Conservation (phyloP, 2,329 filamentous ascomycete species). For the Penicillium sp. region DNA sequence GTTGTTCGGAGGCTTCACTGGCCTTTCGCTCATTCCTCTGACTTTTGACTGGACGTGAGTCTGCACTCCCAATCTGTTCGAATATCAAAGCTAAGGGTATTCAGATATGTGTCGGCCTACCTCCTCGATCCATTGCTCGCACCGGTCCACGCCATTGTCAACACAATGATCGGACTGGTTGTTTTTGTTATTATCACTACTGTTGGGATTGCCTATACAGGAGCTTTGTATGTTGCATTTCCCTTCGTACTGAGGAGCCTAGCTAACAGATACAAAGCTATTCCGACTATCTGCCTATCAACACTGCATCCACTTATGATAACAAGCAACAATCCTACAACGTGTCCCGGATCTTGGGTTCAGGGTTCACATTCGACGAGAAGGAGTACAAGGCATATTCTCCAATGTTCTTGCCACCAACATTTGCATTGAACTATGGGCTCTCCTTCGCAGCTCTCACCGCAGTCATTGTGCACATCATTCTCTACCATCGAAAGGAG, state of each 20-base stretch:
- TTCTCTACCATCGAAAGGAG: constrained; percentile 54
- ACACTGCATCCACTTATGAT: constrained; percentile 10
- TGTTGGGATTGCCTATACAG: constrained; percentile 10
- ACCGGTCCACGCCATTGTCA: constrained; percentile 41
- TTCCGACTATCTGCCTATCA: constrained; percentile 14
- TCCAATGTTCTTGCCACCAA: constrained; percentile 52
- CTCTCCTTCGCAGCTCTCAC: constrained; percentile 58
- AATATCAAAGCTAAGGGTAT: too few relatives aligned
- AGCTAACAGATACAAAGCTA: too few relatives aligned
- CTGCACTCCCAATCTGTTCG: too few relatives aligned
- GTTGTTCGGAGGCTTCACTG: constrained; percentile 62
- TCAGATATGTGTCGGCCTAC: constrained; percentile 30
- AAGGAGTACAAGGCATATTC: constrained; percentile 52
- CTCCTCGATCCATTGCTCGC: constrained; percentile 44
- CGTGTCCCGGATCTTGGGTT: constrained; percentile 36
- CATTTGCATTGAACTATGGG: constrained; percentile 53
- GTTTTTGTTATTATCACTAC: constrained; percentile 17
- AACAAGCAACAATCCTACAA: constrained; percentile 9
- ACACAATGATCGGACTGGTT: constrained; percentile 34
- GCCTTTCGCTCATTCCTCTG: constrained; percentile 45
- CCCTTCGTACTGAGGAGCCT: too few relatives aligned
- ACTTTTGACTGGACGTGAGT: constrained; percentile 52
- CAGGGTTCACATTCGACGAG: constrained; percentile 48
- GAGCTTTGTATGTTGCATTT: too few relatives aligned
- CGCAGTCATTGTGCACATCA: constrained; percentile 52